These are phyloP conservation scores for Verticillium zaregamsianum DNA, from an alignment of 2,329 filamentous ascomycete genomes.

Conservation along the genomic window DNA sequence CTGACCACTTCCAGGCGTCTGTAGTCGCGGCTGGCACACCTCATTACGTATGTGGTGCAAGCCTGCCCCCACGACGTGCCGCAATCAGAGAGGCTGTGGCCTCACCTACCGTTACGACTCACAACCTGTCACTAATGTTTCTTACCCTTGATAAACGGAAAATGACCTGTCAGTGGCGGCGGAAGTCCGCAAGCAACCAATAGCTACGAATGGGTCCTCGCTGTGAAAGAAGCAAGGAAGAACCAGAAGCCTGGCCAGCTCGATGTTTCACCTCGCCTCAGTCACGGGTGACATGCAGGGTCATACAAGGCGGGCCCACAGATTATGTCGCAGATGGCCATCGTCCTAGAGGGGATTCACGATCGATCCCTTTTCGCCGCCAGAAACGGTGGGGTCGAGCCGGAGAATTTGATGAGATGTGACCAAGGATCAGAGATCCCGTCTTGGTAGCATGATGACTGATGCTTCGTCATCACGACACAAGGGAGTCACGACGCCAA, in stretches of 20 bases:
- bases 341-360: background rate
- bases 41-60: too few relatives aligned
- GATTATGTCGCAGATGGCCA: background rate
- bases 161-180: background rate
- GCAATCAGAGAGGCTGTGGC: too few relatives aligned
- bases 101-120: background rate
- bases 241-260: background rate
- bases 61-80: too few relatives aligned
- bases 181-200: background rate
- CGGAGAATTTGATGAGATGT: background rate
- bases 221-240: background rate
- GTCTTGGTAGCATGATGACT: background rate
- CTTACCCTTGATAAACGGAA: background rate
- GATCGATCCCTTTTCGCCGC: background rate
- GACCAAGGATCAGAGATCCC: background rate
- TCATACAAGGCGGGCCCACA: background rate
- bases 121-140: background rate
- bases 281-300: background rate
- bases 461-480: background rate
- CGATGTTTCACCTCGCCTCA: background rate
- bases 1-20: background rate
- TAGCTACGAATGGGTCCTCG: background rate
- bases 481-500: background rate
- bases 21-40: too few relatives aligned
- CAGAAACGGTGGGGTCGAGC: background rate